These are phyloP conservation scores for Talaromyces atroroseus DNA, from an alignment of 2,329 filamentous ascomycete species.

Conservation along the genomic window DNA sequence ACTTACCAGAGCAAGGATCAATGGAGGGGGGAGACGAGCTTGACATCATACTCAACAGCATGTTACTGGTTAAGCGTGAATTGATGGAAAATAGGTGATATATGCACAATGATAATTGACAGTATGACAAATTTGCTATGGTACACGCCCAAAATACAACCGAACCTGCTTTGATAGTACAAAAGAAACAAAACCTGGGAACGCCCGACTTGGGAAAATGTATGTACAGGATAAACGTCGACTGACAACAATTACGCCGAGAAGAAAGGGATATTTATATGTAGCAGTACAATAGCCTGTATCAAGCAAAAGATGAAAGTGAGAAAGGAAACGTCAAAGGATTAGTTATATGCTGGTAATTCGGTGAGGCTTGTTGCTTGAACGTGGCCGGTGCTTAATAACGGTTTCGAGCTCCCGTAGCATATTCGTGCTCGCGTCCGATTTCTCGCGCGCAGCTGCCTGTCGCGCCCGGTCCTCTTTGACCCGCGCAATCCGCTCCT, in stretches of 20 bases:
- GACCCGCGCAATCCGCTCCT: slow-evolving; percentile 83
- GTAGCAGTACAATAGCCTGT: not conserved
- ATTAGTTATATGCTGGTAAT: slow-evolving; percentile 38
- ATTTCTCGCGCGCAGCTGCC: slow-evolving; percentile 64
- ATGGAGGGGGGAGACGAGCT: not conserved
- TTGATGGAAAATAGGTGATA: not conserved
- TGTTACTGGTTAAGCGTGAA: not conserved
- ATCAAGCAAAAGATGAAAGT: not conserved
- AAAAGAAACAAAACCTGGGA: not conserved
- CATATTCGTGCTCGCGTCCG: slow-evolving; percentile 82
- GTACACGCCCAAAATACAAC: not conserved
- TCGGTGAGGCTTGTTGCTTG: slow-evolving; percentile 34
- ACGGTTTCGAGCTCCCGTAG: slow-evolving; percentile 87
- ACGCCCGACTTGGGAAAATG: not conserved
- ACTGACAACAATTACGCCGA: not conserved
- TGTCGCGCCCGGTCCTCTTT: slow-evolving; percentile 77
- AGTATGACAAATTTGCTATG: not conserved
- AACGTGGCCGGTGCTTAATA: slow-evolving; percentile 56
- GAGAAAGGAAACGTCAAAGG: not conserved
- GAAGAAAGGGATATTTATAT: not conserved
- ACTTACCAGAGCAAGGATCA: not conserved
- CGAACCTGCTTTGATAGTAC: not conserved
- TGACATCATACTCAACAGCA: not conserved
- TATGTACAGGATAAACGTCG: not conserved
- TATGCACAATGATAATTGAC: not conserved